Conservation (phyloP, 352 stramenopile genomes). For the Phytopythium helicoides region DNA sequence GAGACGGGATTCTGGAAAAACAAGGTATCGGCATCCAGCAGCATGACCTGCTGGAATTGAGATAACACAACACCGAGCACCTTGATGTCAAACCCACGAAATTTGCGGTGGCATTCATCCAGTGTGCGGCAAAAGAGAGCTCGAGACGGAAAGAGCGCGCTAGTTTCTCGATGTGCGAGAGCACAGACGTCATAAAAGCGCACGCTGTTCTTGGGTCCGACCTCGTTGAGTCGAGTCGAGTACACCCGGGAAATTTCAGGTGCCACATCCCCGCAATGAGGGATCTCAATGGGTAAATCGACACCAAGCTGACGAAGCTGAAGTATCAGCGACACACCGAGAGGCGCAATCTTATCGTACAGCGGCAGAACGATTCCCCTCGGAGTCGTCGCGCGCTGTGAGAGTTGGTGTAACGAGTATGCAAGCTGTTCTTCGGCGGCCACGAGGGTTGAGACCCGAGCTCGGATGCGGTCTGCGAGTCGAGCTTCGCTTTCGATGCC, state of each 20-base stretch:
- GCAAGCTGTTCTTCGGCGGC: too few species aligned
- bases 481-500: too few species aligned
- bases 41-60: constrained; percentile 48
- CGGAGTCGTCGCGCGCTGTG: neutral
- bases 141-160: constrained; percentile 15
- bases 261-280: constrained; percentile 41
- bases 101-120: constrained; percentile 30
- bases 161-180: constrained; percentile 19
- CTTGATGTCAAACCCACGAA: constrained; percentile 37
- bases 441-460: too few species aligned
- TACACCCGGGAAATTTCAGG: constrained; percentile 12
- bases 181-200: constrained; percentile 33
- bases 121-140: constrained; percentile 31
- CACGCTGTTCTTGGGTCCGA: constrained; percentile 2
- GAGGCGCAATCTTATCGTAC: constrained; percentile 5
- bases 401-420: too few species aligned
- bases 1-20: constrained; percentile 39
- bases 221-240: constrained; percentile 16
- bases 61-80: constrained; percentile 40
- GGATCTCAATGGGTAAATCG: constrained; percentile 33
- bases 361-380: constrained; percentile 6
- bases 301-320: constrained; percentile 32
- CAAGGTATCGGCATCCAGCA: constrained; percentile 45
- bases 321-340: constrained; percentile 10
- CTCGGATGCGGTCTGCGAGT: too few species aligned